A percentile compares a stretch with the other conserved stretches of the same genome.
These are phyloP conservation scores for Magnolia kwangsiensis DNA, from an alignment of 164 flowering plant species.

Conservation along the genomic window DNA sequence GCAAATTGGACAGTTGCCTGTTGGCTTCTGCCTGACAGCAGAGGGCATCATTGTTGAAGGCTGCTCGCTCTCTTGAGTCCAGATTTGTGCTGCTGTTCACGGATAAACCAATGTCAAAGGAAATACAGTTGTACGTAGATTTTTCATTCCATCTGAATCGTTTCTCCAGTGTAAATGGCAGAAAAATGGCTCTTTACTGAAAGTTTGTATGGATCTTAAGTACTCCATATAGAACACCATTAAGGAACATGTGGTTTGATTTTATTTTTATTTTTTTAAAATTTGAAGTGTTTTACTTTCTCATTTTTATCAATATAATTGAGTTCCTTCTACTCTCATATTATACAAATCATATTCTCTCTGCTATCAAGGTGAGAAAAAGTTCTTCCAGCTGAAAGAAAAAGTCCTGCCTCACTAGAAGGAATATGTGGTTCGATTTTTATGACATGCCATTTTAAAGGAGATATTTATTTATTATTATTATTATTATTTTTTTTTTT, in stretches of 20 bases:
- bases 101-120: neutral
- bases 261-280: too few species aligned
- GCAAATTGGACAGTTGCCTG: slow-evolving; percentile 65
- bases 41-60: slow-evolving; percentile 52
- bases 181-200: neutral
- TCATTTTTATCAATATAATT: too few species aligned
- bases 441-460: neutral
- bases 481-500: too few species aligned
- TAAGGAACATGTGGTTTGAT: neutral
- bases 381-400: too few species aligned
- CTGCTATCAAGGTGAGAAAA: too few species aligned
- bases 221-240: neutral
- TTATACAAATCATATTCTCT: too few species aligned
- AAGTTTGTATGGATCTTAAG: slow-evolving; percentile 7
- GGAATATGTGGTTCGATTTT: neutral
- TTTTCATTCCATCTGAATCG: neutral
- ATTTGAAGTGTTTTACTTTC: too few species aligned
- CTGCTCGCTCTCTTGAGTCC: slow-evolving; percentile 50
- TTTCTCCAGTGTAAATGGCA: slow-evolving; percentile 9
- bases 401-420: neutral
- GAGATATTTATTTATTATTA: too few species aligned
- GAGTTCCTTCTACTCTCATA: too few species aligned
- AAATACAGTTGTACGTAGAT: neutral
- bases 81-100: neutral
- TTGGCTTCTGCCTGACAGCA: slow-evolving; percentile 75